A percentile compares a stretch with the other conserved stretches of the same genome.
Conservation (phyloP, 768 basidiomycete genomes). For the Pulveroboletus sp. region DNA sequence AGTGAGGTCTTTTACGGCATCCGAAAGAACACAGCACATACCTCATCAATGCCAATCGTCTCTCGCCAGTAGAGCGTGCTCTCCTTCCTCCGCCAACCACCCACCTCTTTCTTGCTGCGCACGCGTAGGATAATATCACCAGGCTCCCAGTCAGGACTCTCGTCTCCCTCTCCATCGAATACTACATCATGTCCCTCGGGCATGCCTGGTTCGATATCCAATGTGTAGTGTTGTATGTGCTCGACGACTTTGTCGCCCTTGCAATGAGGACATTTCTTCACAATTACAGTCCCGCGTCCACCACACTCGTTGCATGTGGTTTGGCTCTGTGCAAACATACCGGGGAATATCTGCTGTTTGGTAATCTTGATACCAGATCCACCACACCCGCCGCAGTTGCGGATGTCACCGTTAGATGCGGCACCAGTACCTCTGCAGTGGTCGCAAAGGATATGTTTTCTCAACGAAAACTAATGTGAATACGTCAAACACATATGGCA, state of each 20-base stretch:
- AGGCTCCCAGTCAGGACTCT: constrained; percentile 93
- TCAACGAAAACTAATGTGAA: constrained; percentile 75
- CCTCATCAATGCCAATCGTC: constrained; percentile 89
- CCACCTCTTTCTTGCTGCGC: constrained; percentile 70
- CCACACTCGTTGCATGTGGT: constrained; percentile 79
- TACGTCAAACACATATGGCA: constrained; percentile 1
- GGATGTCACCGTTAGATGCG: constrained; percentile 83
- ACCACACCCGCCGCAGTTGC: constrained; percentile 79
- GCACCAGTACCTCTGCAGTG: constrained; percentile 97
- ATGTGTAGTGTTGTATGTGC: constrained; percentile 75
- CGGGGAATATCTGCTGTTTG: constrained; percentile 92
- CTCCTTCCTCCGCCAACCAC: constrained; percentile 88
- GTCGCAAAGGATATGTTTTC: constrained; percentile 91
- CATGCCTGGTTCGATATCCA: constrained; percentile 85
- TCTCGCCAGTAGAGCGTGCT: constrained; percentile 89
- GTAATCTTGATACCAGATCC: constrained; percentile 84
- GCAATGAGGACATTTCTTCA: constrained; percentile 79
- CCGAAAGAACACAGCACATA: constrained; percentile 1
- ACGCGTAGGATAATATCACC: constrained; percentile 91
- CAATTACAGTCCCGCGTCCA: constrained; percentile 80
- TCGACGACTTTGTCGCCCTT: constrained; percentile 78
- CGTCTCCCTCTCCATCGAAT: constrained; percentile 96
- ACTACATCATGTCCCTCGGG: constrained; percentile 92
- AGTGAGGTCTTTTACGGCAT: not conserved
- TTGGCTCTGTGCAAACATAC: constrained; percentile 92